These are phyloP conservation scores for Populus tremula DNA, from an alignment of 345 rosid species.

Conservation along the genomic window DNA sequence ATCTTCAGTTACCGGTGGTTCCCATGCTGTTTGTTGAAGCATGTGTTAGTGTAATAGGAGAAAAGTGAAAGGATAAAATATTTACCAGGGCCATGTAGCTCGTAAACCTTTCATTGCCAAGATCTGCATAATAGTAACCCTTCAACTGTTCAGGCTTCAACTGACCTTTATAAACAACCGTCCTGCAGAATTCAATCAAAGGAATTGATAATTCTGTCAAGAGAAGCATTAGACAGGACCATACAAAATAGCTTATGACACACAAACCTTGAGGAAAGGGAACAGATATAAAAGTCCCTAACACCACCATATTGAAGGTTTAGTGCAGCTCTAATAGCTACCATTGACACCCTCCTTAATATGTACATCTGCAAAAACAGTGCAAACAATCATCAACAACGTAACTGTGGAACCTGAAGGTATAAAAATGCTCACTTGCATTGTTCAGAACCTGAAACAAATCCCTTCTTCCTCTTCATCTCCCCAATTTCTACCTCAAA, in stretches of 20 bases:
- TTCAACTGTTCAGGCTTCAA: constrained; percentile 85
- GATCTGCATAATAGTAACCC: constrained; percentile 88
- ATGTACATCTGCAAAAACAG: constrained; percentile 77
- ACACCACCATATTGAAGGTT: constrained; percentile 84
- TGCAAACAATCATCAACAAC: neutral
- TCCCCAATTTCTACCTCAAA: neutral
- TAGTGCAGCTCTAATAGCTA: constrained; percentile 85
- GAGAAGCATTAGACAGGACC: neutral
- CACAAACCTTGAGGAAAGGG: constrained; percentile 86
- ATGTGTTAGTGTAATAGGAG: constrained; percentile 77
- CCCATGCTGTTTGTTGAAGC: constrained; percentile 99
- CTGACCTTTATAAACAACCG: constrained; percentile 96
- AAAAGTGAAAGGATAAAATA: constrained; percentile 71
- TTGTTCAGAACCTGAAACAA: neutral
- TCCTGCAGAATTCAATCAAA: constrained; percentile 46
- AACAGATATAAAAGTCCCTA: constrained; percentile 93
- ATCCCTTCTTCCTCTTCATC: neutral
- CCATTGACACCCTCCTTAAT: constrained; percentile 89
- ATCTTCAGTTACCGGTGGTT: constrained; percentile 77
- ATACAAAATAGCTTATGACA: neutral
- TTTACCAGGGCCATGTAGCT: constrained; percentile 99
- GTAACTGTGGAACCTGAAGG: neutral
- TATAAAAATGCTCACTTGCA: neutral
- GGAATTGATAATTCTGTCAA: neutral
- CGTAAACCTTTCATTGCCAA: constrained; percentile 99